Conservation (phyloP, 257 asterid genomes). For the Fraxinus excelsior region DNA sequence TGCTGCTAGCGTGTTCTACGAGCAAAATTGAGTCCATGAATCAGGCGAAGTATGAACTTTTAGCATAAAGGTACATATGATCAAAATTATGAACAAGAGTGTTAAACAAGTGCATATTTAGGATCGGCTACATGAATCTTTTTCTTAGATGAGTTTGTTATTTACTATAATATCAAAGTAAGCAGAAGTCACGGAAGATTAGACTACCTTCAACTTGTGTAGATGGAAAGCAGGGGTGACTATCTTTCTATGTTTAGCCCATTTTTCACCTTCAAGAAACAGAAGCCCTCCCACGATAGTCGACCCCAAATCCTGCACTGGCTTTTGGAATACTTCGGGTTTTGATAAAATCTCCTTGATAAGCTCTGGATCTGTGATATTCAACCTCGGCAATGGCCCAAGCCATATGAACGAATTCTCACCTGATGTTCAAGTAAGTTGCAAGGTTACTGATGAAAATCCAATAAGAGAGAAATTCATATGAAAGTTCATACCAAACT, state of each 20-base stretch:
- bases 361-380: conserved; percentile 25
- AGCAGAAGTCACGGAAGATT: not conserved
- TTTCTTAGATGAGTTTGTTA: not conserved
- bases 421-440: conserved; percentile 23
- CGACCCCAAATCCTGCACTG: conserved; percentile 22
- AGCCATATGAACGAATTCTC: conserved; percentile 31
- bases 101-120: too few relatives aligned
- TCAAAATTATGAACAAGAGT: too few relatives aligned
- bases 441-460: not conserved
- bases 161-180: too few relatives aligned
- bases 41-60: not conserved
- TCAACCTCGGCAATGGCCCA: conserved; percentile 30
- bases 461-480: not conserved
- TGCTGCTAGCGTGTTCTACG: conserved; percentile 29
- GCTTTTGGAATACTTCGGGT: conserved; percentile 25
- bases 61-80: not conserved
- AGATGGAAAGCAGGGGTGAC: conserved; percentile 30
- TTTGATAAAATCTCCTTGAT: conserved; percentile 27
- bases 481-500: conserved; percentile 33
- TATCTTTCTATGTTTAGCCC: conserved; percentile 37
- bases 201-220: conserved; percentile 32
- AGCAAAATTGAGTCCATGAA: not conserved
- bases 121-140: not conserved
- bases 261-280: conserved; percentile 30
- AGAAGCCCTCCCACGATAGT: conserved; percentile 32